Evolutionary conservation across 495 filamentous ascomycete genomes (phyloP).

Genomic region (Xylaria sp.): DNA sequence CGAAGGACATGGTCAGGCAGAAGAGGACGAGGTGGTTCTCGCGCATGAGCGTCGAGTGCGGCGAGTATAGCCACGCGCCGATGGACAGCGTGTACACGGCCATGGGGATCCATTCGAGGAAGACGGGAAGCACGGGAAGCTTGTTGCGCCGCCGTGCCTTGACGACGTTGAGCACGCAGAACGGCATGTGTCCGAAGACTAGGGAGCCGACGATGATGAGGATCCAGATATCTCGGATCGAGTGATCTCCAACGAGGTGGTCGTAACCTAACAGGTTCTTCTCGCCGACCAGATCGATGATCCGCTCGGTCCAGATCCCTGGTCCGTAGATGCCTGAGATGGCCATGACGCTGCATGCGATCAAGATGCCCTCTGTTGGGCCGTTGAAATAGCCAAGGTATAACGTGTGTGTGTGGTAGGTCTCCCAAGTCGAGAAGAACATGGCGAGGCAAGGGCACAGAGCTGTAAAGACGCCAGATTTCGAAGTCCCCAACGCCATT

Average conservation of each 20-base stretch:
- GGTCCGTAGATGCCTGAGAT: slow-evolving; percentile 87
- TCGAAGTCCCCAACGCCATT: slow-evolving; percentile 84
- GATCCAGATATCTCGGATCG: slow-evolving; percentile 87
- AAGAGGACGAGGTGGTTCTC: slow-evolving; percentile 91
- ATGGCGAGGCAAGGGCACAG: slow-evolving; percentile 91
- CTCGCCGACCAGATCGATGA: slow-evolving; percentile 69
- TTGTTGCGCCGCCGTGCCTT: slow-evolving; percentile 73
- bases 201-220: slow-evolving; percentile 74
- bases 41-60: slow-evolving; percentile 76
- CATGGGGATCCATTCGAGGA: slow-evolving; percentile 96
- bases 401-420: slow-evolving; percentile 96
- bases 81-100: slow-evolving; percentile 75
- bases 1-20: slow-evolving; percentile 91
- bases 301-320: slow-evolving; percentile 79
- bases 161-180: slow-evolving; percentile 80
- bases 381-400: slow-evolving; percentile 98
- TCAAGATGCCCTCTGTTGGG: slow-evolving; percentile 91
- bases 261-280: slow-evolving; percentile 56
- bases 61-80: slow-evolving; percentile 85
- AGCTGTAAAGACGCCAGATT: slow-evolving; percentile 87
- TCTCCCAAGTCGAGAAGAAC: slow-evolving; percentile 99
- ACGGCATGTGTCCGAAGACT: slow-evolving; percentile 81
- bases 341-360: slow-evolving; percentile 85
- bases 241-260: slow-evolving; percentile 67
- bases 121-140: slow-evolving; percentile 81